Evolutionary conservation across 1,139 yeast species (phyloP).

Genomic region (Protomyces macrosporus): DNA sequence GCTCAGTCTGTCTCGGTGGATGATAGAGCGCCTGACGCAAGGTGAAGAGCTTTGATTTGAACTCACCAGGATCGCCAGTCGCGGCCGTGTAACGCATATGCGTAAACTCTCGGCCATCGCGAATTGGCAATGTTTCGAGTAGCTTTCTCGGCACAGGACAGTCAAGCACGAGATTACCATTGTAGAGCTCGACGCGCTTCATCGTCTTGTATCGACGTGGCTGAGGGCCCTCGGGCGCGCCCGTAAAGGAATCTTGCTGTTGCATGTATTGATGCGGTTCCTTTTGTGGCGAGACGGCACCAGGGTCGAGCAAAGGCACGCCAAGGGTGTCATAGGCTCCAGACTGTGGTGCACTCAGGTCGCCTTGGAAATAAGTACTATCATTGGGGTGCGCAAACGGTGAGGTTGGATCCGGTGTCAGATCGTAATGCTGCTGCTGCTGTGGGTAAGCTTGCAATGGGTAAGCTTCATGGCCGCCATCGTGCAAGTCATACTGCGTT

Average conservation of each 20-base stretch:
- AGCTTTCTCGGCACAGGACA: constrained; percentile 67
- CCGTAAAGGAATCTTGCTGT: constrained; percentile 9
- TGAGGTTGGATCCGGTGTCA: constrained; percentile 16
- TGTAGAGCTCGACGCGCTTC: constrained; percentile 52
- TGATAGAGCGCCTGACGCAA: constrained; percentile 62
- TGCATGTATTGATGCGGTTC: constrained; percentile 4
- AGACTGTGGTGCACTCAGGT: constrained; percentile 2
- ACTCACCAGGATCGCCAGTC: constrained; percentile 71
- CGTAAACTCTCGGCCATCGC: constrained; percentile 61
- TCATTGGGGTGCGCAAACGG: constrained; percentile 14
- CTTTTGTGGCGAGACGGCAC: neutral
- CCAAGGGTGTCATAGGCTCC: constrained; percentile 6
- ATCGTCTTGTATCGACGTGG: constrained; percentile 42
- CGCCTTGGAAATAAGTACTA: constrained; percentile 14
- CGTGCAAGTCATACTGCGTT: constrained; percentile 1
- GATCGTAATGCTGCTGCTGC: constrained; percentile 4
- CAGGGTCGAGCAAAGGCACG: constrained; percentile 7
- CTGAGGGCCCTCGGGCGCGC: constrained; percentile 31
- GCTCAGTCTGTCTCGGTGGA: constrained; percentile 65
- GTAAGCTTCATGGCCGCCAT: constrained; percentile 11
- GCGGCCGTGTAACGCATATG: constrained; percentile 77
- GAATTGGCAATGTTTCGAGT: constrained; percentile 51
- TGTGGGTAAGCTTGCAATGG: constrained; percentile 16
- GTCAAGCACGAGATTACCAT: constrained; percentile 71
- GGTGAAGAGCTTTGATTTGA: constrained; percentile 52